Conservation (phyloP, 2,329 filamentous ascomycete genomes). For the Sporothrix schenckii region DNA sequence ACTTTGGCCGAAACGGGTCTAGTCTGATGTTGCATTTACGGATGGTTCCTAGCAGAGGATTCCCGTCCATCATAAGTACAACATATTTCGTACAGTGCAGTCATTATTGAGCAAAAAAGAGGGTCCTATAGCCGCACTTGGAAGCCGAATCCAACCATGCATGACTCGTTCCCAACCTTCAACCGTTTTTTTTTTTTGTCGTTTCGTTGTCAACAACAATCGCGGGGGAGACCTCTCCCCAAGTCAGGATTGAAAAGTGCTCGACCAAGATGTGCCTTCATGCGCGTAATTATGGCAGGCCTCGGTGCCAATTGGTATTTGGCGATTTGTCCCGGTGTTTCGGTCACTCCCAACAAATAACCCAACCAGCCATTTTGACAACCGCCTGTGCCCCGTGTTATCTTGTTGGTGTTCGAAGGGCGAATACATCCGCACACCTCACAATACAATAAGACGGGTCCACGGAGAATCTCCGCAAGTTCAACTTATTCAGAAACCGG, state of each 20-base stretch:
- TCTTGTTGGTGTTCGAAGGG: too few relatives aligned
- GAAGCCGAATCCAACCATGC: neutral
- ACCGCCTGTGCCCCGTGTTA: too few relatives aligned
- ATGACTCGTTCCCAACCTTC: neutral
- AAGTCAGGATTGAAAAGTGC: neutral
- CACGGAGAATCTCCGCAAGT: neutral
- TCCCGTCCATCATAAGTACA: neutral
- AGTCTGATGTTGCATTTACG: neutral
- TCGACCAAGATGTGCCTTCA: neutral
- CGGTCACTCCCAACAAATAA: slow-evolving; percentile 3
- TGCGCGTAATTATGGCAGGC: neutral
- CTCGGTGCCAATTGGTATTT: neutral
- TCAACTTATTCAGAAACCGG: neutral
- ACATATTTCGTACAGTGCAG: neutral
- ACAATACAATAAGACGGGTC: neutral
- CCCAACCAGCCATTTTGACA: neutral
- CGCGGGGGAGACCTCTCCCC: neutral
- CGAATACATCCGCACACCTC: neutral
- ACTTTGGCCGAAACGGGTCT: too few relatives aligned
- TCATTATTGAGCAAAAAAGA: neutral
- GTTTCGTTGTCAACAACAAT: neutral
- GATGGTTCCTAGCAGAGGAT: neutral
- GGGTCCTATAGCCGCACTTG: slow-evolving; percentile 2
- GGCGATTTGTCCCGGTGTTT: neutral
- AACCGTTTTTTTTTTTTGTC: neutral